These are phyloP conservation scores for Ochromonadaceae sp. DNA, from an alignment of 352 stramenopile genomes.

Conservation along the genomic window DNA sequence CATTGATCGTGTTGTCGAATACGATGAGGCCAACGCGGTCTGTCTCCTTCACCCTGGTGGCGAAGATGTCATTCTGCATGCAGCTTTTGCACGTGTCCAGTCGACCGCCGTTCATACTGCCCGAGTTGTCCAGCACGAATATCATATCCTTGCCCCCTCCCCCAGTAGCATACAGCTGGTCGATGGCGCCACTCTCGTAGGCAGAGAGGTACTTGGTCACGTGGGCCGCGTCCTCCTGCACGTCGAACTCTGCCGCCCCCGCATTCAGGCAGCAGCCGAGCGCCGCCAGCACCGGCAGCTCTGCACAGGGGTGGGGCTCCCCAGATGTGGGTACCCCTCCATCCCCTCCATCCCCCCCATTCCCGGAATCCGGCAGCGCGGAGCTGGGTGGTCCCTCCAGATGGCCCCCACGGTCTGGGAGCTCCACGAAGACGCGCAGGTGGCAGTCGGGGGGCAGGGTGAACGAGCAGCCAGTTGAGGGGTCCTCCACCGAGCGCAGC, in stretches of 20 bases:
- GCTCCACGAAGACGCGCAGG: constrained; percentile 22
- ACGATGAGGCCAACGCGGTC: constrained; percentile 32
- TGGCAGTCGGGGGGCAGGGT: constrained; percentile 19
- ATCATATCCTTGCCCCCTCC: constrained; percentile 23
- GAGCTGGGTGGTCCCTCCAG: constrained; percentile 21
- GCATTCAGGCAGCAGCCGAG: constrained; percentile 22
- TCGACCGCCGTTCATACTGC: constrained; percentile 26
- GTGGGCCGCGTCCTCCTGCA: constrained; percentile 25
- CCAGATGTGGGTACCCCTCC: too few relatives aligned
- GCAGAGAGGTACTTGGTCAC: constrained; percentile 34
- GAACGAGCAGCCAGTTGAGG: background rate
- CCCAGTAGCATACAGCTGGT: constrained; percentile 30
- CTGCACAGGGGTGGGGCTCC: too few relatives aligned
- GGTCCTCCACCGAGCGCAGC: background rate
- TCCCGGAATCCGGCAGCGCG: too few relatives aligned
- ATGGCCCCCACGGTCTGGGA: constrained; percentile 20
- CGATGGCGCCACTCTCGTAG: constrained; percentile 31
- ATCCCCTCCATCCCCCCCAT: too few relatives aligned
- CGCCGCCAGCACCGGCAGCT: constrained; percentile 26
- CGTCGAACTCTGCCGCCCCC: constrained; percentile 17
- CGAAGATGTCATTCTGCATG: constrained; percentile 30
- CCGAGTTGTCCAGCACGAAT: constrained; percentile 34
- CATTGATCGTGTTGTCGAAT: constrained; percentile 22
- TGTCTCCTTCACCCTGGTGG: constrained; percentile 25
- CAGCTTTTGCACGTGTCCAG: constrained; percentile 29